These are phyloP conservation scores for Pseudoturritis turrita DNA, from an alignment of 345 rosid genomes.

Conservation along the genomic window DNA sequence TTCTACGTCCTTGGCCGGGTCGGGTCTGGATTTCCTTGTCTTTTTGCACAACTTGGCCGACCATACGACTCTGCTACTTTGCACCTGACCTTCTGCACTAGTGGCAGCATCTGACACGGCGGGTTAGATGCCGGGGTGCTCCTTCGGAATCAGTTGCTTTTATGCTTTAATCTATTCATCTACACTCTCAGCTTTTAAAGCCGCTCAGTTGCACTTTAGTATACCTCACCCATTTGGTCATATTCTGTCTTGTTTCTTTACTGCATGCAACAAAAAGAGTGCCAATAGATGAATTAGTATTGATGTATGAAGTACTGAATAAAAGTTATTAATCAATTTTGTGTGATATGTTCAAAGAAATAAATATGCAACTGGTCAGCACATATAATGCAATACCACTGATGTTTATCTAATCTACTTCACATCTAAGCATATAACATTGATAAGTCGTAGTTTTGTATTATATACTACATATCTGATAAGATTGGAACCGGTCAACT, in stretches of 20 bases:
- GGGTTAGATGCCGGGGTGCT: no score
- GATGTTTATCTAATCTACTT: background rate
- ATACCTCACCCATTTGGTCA: background rate
- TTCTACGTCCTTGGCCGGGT: no score
- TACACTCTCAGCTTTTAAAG: background rate
- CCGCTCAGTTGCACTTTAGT: background rate
- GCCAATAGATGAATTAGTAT: background rate
- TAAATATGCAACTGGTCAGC: background rate
- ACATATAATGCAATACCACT: background rate
- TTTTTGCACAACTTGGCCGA: no score
- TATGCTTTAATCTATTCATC: slow-evolving; percentile 9
- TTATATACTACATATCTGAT: no score
- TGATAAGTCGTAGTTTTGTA: no score
- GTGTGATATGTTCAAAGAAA: background rate
- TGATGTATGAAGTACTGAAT: background rate
- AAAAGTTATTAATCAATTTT: background rate
- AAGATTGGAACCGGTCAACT: no score
- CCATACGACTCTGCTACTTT: no score
- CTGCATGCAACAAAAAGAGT: background rate
- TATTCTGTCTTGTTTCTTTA: background rate
- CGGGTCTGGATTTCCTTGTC: no score
- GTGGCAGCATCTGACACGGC: no score
- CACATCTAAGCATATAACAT: background rate
- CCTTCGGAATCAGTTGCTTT: no score
- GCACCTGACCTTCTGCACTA: no score